phyloP scores from a whole-genome alignment of 192 early-diverging fungal species.

The Coemansia sp. region DNA sequence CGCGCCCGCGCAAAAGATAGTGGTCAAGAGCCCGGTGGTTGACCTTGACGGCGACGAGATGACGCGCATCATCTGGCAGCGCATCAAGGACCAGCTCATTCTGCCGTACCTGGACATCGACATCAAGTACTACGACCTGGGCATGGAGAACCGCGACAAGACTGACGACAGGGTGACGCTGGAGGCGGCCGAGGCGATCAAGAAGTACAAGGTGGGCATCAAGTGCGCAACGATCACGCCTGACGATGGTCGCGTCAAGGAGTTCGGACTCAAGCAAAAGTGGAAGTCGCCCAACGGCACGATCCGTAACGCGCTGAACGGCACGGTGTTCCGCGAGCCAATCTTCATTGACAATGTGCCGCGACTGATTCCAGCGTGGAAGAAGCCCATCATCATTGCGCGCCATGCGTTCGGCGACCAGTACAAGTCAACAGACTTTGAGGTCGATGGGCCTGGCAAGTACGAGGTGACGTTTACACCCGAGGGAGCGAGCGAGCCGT shows the following conservation, averaged over 20 bases:
- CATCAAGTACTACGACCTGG: constrained; percentile 97
- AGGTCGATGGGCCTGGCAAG: constrained; percentile 84
- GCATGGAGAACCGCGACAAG: constrained; percentile 88
- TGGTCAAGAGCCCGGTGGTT: constrained; percentile 81
- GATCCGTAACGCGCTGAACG: constrained; percentile 93
- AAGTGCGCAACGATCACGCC: constrained; percentile 99
- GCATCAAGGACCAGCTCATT: constrained; percentile 89
- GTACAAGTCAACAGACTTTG: constrained; percentile 97
- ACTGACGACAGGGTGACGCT: constrained; percentile 94
- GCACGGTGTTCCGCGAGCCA: constrained; percentile 98
- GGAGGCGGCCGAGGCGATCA: constrained; percentile 94
- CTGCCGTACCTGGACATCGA: constrained; percentile 84
- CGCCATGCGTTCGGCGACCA: constrained; percentile 98
- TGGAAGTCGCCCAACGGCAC: constrained; percentile 98
- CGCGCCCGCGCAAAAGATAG: constrained; percentile 59
- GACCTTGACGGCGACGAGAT: constrained; percentile 97
- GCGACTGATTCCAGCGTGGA: constrained; percentile 90
- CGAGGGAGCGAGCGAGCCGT: constrained; percentile 64
- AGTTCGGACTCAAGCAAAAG: constrained; percentile 97
- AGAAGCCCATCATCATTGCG: constrained; percentile 92
- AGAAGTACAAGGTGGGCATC: constrained; percentile 97
- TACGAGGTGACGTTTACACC: constrained; percentile 92
- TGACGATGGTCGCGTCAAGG: constrained; percentile 89
- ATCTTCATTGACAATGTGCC: constrained; percentile 92
- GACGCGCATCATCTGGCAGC: constrained; percentile 96